These are phyloP conservation scores for Coniochaeta sp. DNA, from an alignment of 2,329 filamentous ascomycete species.

Conservation along the genomic window DNA sequence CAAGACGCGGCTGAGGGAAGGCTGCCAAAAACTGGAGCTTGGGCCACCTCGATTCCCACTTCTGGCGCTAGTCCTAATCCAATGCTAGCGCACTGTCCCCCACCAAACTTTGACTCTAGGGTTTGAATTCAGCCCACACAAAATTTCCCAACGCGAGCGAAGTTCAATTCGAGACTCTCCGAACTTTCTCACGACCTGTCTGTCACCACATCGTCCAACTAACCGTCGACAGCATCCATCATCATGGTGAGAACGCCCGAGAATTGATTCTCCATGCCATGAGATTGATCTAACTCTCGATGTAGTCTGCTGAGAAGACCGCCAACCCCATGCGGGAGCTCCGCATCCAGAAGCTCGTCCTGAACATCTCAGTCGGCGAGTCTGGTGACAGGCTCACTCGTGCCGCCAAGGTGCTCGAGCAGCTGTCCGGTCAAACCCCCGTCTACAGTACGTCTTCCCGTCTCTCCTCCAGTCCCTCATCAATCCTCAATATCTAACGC, in stretches of 20 bases:
- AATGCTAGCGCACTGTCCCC: conserved; percentile 13
- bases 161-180: conserved; percentile 8
- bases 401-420: conserved; percentile 99
- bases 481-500: neutral
- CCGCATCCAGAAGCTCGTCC: conserved; percentile 98
- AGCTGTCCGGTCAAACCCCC: conserved; percentile 98
- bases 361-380: conserved; percentile 99
- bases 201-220: conserved; percentile 9
- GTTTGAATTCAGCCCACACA: conserved; percentile 8
- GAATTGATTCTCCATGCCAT: neutral
- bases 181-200: conserved; percentile 7
- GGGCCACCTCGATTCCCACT: conserved; percentile 1
- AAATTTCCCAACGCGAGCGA: conserved; percentile 10
- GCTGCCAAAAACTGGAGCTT: conserved; percentile 17
- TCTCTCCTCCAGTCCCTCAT: neutral
- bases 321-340: conserved; percentile 99
- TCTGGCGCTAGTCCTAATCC: neutral
- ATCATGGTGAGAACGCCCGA: conserved; percentile 28
- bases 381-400: conserved; percentile 99
- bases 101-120: conserved; percentile 11
- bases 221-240: conserved; percentile 18
- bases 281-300: conserved; percentile 17
- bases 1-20: conserved; percentile 14
- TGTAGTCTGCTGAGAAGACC: conserved; percentile 62
- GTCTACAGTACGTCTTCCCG: conserved; percentile 85